Base-by-base conservation (phyloP, 1,284 basidiomycete species). In the Pseudozyma hubeiensis region DNA sequence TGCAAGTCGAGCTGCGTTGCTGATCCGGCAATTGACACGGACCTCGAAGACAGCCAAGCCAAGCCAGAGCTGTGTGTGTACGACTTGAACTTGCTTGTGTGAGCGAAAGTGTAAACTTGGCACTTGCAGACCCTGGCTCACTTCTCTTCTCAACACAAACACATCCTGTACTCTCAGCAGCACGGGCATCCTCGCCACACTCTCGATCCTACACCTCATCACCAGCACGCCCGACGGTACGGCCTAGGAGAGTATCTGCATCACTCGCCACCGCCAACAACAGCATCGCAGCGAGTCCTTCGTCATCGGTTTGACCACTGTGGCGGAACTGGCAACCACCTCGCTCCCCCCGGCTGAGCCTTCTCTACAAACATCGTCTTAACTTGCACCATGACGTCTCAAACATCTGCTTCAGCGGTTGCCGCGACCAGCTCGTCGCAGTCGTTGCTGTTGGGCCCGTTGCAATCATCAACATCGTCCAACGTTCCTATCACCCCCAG, bases 401-500 rank as follows among this genome's bases (percentile, higher is more conserved):
- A 72, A 24, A 48, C 43, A 8, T 19, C 64, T 19, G 40, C 64
- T 19, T 48, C 55, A 14, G 41, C 60, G 24, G 56, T 30, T 34
- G 40, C 51, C 40, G 40, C 66, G 34, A 49, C 60, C 31, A 60
- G 41, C 49, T 67, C 64, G 17, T 54, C 59, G 31, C 69, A 72
- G 34, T 59, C 69, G 52, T 52, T 41, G 34, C 35, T 72, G 60
- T 56, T 67, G 19, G 69, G 54, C n/a, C 64, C 69, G n/a, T 37
- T 72, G 11, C 64, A 67, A 24, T 44, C 62, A 5, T 66, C 64
- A 13, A 45, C 60, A 35, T 57, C 57, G 24, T 69, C 66, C 39
- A 69, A 69, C 53, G 61, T 59, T 43, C 55, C 61, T 39, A 64
- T 66, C 37, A 75, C 72, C 3, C 67, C 72, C 9, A 59, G 72